phyloP scores from a whole-genome alignment of 2,329 filamentous ascomycete genomes.

The Arthrobotrys megalospora region DNA sequence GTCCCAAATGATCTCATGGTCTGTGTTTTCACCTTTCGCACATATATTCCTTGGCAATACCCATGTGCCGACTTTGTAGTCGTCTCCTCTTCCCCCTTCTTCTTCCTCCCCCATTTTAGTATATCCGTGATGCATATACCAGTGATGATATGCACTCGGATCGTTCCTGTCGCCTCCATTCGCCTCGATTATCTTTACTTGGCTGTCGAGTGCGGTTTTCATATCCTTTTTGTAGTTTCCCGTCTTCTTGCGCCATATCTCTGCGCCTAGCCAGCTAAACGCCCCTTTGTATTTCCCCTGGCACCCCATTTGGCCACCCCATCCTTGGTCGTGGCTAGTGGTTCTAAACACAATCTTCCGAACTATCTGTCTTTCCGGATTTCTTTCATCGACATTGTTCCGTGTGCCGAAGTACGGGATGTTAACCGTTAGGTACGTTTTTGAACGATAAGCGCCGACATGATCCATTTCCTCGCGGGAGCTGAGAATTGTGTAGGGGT shows the following conservation, averaged over 20 bases:
- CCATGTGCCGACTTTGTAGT: constrained; percentile 14
- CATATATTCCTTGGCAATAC: constrained; percentile 20
- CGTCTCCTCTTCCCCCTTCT: not conserved
- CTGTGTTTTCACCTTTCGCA: not conserved
- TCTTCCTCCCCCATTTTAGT: not conserved
- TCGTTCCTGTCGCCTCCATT: not conserved
- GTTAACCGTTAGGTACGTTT: constrained; percentile 20
- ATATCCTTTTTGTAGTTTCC: not conserved
- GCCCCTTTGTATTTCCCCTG: too few relatives aligned
- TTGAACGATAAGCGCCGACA: not conserved
- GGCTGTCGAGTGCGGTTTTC: not conserved
- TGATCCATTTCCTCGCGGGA: not conserved
- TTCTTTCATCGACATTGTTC: too few relatives aligned
- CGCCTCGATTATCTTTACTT: not conserved
- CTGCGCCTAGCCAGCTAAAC: constrained; percentile 25
- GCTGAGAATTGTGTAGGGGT: not conserved
- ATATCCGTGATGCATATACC: not conserved
- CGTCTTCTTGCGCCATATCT: constrained; percentile 23
- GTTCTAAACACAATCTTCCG: too few relatives aligned
- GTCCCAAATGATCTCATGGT: constrained; percentile 37
- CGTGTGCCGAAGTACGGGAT: too few relatives aligned
- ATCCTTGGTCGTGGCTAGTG: too few relatives aligned
- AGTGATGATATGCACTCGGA: not conserved
- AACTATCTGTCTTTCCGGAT: not conserved
- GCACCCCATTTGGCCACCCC: too few relatives aligned